phyloP scores from a whole-genome alignment of 129 eudicot genomes.

The Lactuca saligna region DNA sequence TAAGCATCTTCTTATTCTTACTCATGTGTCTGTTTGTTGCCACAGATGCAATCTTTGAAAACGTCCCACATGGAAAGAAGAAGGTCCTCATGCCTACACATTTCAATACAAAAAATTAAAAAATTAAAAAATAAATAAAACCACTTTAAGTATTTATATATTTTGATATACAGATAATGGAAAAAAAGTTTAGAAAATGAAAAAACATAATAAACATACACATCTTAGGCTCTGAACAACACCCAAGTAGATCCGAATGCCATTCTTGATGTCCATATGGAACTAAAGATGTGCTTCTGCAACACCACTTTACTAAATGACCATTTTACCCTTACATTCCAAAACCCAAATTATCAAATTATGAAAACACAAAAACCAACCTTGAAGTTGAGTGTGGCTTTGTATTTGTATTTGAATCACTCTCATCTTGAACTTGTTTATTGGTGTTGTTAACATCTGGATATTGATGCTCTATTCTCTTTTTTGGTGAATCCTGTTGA shows the following conservation, averaged over 20 bases:
- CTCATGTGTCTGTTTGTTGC: constrained; percentile 77
- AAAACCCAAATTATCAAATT: too few species aligned
- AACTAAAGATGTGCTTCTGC: constrained; percentile 65
- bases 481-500: constrained; percentile 53
- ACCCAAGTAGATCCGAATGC: constrained; percentile 95
- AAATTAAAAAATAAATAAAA: not conserved
- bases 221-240: constrained; percentile 89
- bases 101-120: not conserved
- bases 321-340: too few species aligned
- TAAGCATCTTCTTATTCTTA: constrained; percentile 36
- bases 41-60: constrained; percentile 81
- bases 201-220: constrained; percentile 50
- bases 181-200: too few species aligned
- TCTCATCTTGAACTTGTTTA: constrained; percentile 43
- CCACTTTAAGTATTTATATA: not conserved
- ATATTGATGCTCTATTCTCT: constrained; percentile 36
- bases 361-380: constrained; percentile 31
- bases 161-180: too few species aligned
- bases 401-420: constrained; percentile 30
- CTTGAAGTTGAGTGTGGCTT: constrained; percentile 51
- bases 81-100: constrained; percentile 79
- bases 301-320: constrained; percentile 16
- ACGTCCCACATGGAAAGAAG: constrained; percentile 89
- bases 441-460: constrained; percentile 41
- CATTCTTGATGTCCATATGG: constrained; percentile 69